phyloP scores from a whole-genome alignment of 225 moss, liverwort and hornwort species.

The Marchantia paleacea region DNA sequence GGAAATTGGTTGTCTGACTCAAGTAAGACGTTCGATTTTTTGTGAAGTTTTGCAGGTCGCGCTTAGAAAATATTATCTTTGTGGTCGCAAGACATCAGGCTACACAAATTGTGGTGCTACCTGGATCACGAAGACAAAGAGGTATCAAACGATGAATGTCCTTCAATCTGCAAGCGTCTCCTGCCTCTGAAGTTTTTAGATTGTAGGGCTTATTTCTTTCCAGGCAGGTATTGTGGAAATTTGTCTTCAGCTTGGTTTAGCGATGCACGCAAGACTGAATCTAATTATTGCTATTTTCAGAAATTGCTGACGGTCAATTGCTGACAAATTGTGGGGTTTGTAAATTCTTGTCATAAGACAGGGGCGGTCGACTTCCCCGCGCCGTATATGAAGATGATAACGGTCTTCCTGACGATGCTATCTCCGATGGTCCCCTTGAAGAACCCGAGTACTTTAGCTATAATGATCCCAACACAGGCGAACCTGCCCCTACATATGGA shows the following conservation, averaged over 20 bases:
- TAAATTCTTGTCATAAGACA: neutral
- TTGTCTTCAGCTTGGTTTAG: too few species aligned
- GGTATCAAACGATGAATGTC: neutral
- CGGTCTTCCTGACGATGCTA: conserved; percentile 55
- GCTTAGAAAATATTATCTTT: neutral
- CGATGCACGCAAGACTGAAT: too few species aligned
- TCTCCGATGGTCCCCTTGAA: conserved; percentile 46
- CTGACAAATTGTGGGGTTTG: neutral
- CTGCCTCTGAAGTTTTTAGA: neutral
- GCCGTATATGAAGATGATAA: conserved; percentile 18
- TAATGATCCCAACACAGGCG: conserved; percentile 72
- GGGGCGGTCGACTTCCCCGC: neutral
- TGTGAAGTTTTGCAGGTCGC: conserved; percentile 9
- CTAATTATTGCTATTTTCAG: too few species aligned
- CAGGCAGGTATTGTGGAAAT: too few species aligned
- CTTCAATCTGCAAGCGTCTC: neutral
- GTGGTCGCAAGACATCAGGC: neutral
- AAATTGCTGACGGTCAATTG: neutral
- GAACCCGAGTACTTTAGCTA: conserved; percentile 71
- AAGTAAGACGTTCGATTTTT: neutral
- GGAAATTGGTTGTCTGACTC: neutral
- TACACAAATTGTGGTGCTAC: neutral
- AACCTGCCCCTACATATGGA: conserved; percentile 75
- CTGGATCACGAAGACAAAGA: neutral
- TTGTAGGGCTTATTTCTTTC: neutral